Base-by-base conservation (phyloP, 202 grass and related monocot species). In the Carex sylvatica region DNA sequence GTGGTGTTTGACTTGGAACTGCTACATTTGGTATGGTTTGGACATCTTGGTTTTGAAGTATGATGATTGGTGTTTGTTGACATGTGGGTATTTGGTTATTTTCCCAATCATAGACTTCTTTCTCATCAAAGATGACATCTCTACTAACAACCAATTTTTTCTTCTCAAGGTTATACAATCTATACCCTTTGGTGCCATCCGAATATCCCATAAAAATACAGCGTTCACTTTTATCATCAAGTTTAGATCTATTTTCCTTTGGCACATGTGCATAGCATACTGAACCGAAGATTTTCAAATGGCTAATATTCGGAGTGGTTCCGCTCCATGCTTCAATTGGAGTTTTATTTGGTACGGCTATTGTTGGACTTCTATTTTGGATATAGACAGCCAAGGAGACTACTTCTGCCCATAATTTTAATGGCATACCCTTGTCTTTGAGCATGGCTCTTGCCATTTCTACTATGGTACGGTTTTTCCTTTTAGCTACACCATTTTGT, bases 391-490 rank as follows among this genome's bases (percentile, higher is more conserved):
- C 0, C 15, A 58, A 81, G 58, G 19, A 74, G 4, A 78, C 9
- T 12, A 9, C 51, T 83, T 88, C 9, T 6, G 30, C 61, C 83
- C 5, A 88, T 14, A 85, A 85, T 9, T 24, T 71, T 42, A 71
- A 72, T 61, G 82, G 82, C n/a, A 82, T 4, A 30, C 12, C 3
- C 14, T 84, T 88, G 0, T 80, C 61, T 40, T 84, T 74, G 1
- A 85, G 2, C 86, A 84, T 84, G 19, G 11, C 49, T 40, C n/a
- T 44, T 54, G 49, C 73, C 73, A 88, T 88, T 54, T 88, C 65
- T 10, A 84, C 63, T 51, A 88, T 74, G 3, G 4, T 74, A 1
- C 8, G 15, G 38, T 82, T 87, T 46, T 87, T 78, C 6, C 28
- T 10, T 23, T 78, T 2, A 0, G 46, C 40, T 16, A 61, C 80